Base-by-base conservation (phyloP, 2,329 filamentous ascomycete species). In the Ophiostoma sp. region DNA sequence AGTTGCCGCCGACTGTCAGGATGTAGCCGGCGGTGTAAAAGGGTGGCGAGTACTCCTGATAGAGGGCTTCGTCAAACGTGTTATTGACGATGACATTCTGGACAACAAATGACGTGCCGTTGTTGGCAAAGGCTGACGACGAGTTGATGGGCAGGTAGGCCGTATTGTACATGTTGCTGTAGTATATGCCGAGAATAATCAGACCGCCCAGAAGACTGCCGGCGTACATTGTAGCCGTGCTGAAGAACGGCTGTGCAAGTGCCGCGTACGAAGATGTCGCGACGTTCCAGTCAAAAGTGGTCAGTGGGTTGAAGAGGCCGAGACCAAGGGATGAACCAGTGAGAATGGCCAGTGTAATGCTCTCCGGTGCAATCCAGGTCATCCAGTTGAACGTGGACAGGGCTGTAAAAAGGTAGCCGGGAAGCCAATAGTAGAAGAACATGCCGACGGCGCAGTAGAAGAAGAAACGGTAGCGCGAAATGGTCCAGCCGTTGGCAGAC, bases 21-120 rank as follows among this genome's bases (percentile, higher is more conserved):
- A 84, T 83, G 71, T 86, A 90, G 71, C 89, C 88, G 0, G 87
- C 84, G 2, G 87, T 83, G 23, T 90, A 80, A 75, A 86, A 90
- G 4, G 90, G 81, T 1, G 89, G 89, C 27, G 88, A 90, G 77
- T 91, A 90, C 27, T 81, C 80, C 72, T 84, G 80, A 77, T 91
- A 90, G 15, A 85, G 85, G 2, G 81, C 83, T 74, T 84, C 82
- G 76, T 90, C 84, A 71, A 91, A 85, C 17, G 84, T 81, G 73
- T 87, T 81, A 69, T 84, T 84, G 31, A 90, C 81, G 6, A 65
- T 27, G 67, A 90, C 88, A 17, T 81, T 82, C 3, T 81, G 81
- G 2, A 88, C 86, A 72, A 90, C 84, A 79, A 90, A 90, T 8
- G 79, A 73, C 1, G 79, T 76, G 31, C 87, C 88, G 0, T 82